phyloP scores from a whole-genome alignment of 352 stramenopile species.

The Pythium diclinum region DNA sequence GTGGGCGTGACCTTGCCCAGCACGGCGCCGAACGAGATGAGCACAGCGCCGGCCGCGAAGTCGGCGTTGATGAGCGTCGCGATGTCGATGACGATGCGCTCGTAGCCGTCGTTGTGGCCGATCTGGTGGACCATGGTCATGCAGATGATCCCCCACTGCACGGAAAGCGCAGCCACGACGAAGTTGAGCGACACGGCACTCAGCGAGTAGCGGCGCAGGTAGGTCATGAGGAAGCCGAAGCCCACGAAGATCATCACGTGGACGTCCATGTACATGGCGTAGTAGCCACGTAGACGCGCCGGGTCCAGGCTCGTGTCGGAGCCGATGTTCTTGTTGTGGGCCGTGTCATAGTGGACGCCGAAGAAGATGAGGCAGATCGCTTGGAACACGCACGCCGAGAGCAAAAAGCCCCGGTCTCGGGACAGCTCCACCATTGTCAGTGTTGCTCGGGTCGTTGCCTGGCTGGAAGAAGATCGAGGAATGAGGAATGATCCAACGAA shows the following conservation, averaged over 20 bases:
- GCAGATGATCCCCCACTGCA: conserved; percentile 70
- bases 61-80: conserved; percentile 71
- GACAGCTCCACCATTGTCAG: conserved; percentile 23
- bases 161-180: conserved; percentile 55
- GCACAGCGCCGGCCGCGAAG: conserved; percentile 68
- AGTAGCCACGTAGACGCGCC: conserved; percentile 19
- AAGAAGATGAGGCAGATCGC: conserved; percentile 46
- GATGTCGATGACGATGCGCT: conserved; percentile 55
- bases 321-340: conserved; percentile 29
- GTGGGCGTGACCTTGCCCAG: conserved; percentile 74
- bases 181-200: conserved; percentile 79
- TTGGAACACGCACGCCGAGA: conserved; percentile 42
- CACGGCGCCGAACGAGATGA: conserved; percentile 80
- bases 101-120: conserved; percentile 34
- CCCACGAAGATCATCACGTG: conserved; percentile 87
- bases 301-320: conserved; percentile 1
- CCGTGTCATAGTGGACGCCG: conserved; percentile 44
- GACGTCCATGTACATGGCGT: conserved; percentile 75
- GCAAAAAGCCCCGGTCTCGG: conserved; percentile 39
- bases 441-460: neutral
- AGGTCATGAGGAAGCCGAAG: conserved; percentile 89
- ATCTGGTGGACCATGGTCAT: conserved; percentile 65
- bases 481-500: conserved; percentile 16
- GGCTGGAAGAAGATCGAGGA: neutral
- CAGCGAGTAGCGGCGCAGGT: conserved; percentile 79